phyloP scores from a whole-genome alignment of 371 early-diverging fungal genomes.

The Actinomucor elegans region DNA sequence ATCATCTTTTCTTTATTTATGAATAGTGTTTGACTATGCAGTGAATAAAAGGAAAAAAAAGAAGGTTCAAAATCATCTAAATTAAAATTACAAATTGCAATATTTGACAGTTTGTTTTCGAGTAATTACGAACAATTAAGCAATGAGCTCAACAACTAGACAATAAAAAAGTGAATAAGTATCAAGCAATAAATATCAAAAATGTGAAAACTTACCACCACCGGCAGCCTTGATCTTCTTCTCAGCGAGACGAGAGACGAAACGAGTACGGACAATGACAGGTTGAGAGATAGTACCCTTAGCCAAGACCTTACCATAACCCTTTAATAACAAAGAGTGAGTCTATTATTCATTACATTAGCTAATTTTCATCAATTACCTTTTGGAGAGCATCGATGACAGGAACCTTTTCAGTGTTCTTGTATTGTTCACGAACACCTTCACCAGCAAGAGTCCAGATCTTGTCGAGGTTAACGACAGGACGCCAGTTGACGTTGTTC shows the following conservation, averaged over 20 bases:
- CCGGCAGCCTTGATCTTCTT: constrained; percentile 98
- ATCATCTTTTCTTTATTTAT: too few species aligned
- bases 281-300: constrained; percentile 95
- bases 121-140: too few species aligned
- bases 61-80: too few species aligned
- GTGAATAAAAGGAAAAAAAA: too few species aligned
- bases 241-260: constrained; percentile 94
- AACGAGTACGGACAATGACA: constrained; percentile 97
- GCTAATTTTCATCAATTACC: constrained; percentile 40
- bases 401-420: constrained; percentile 89
- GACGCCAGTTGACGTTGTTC: constrained; percentile 87
- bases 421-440: constrained; percentile 85
- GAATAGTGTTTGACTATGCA: too few species aligned
- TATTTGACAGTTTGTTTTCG: too few species aligned
- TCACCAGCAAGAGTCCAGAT: constrained; percentile 94
- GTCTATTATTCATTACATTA: background rate
- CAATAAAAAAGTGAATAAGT: background rate
- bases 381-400: constrained; percentile 90
- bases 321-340: constrained; percentile 37
- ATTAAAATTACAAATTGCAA: too few species aligned
- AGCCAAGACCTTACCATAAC: constrained; percentile 97
- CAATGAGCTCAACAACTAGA: constrained; percentile 30
- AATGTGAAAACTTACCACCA: constrained; percentile 60
- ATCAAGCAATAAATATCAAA: background rate
- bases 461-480: constrained; percentile 92